Evolutionary conservation across 2,329 filamentous ascomycete genomes (phyloP).

Genomic region (Trichoderma koningii): DNA sequence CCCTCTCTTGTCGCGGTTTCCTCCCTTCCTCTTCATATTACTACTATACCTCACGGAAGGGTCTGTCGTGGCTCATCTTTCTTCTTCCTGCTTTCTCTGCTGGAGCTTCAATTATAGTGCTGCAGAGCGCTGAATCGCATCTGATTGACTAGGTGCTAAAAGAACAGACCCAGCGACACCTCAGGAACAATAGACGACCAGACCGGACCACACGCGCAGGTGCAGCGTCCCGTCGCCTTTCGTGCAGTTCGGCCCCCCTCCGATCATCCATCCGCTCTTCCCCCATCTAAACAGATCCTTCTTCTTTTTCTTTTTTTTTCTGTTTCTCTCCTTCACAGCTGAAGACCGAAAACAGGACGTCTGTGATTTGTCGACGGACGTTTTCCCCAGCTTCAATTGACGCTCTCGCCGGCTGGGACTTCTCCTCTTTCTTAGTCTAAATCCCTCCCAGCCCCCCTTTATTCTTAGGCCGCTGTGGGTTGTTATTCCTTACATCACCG

Average conservation of each 20-base stretch:
- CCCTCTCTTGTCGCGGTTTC: background rate
- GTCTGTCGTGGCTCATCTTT: background rate
- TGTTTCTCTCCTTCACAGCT: constrained; percentile 2
- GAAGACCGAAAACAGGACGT: background rate
- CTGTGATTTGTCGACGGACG: constrained; percentile 1
- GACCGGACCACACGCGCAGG: background rate
- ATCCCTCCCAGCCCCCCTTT: constrained; percentile 7
- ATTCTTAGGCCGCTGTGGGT: constrained; percentile 5
- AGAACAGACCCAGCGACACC: background rate
- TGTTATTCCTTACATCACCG: constrained; percentile 19
- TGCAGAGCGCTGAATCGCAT: constrained; percentile 6
- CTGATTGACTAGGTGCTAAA: background rate
- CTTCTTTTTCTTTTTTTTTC: background rate
- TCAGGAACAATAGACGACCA: background rate
- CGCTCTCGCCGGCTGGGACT: background rate
- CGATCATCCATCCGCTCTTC: constrained; percentile 13
- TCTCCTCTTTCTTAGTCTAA: background rate
- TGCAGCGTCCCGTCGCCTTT: constrained; percentile 3
- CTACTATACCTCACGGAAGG: background rate
- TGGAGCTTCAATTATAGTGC: background rate
- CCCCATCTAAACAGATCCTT: constrained; percentile 3
- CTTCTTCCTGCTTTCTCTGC: background rate
- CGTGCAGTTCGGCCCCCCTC: constrained; percentile 4
- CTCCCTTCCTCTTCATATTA: background rate
- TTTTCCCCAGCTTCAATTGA: constrained; percentile 4